Conservation (phyloP, 2,329 filamentous ascomycete genomes). For the Gaeumannomyces sp. region DNA sequence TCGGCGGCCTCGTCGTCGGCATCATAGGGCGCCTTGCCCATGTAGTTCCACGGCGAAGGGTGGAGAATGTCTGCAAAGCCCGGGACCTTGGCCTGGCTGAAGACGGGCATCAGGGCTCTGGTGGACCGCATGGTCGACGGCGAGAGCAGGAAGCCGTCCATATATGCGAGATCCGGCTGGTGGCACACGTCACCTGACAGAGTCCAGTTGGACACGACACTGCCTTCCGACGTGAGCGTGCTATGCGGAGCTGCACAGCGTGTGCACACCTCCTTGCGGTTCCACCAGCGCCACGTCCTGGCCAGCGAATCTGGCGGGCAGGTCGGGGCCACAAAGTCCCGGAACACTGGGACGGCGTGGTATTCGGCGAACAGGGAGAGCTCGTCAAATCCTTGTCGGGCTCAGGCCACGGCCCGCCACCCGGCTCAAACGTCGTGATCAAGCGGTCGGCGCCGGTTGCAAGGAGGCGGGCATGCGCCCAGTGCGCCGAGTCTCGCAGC, state of each 20-base stretch:
- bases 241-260: slow-evolving; percentile 31
- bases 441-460: slow-evolving; percentile 8
- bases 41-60: slow-evolving; percentile 34
- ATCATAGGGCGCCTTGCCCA: slow-evolving; percentile 32
- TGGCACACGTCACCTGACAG: slow-evolving; percentile 40
- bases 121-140: slow-evolving; percentile 37
- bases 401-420: not conserved
- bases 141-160: slow-evolving; percentile 46
- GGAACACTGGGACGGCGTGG: slow-evolving; percentile 25
- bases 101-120: slow-evolving; percentile 45
- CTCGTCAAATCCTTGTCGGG: not conserved
- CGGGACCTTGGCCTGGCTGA: slow-evolving; percentile 48
- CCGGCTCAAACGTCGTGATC: slow-evolving; percentile 10
- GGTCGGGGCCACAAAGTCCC: slow-evolving; percentile 29
- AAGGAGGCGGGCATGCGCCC: slow-evolving; percentile 19
- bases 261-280: slow-evolving; percentile 27
- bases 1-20: slow-evolving; percentile 25
- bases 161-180: slow-evolving; percentile 39
- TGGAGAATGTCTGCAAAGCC: slow-evolving; percentile 48
- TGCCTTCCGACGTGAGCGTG: slow-evolving; percentile 22
- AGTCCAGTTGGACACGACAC: slow-evolving; percentile 37
- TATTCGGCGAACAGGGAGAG: slow-evolving; percentile 16
- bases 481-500: slow-evolving; percentile 22
- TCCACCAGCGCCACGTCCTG: slow-evolving; percentile 32
- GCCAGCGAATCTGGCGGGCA: slow-evolving; percentile 43